Evolutionary conservation across 2,329 filamentous ascomycete species (phyloP), one percentile per base, ranked within the genome.

Genomic region (Clonostachys byssicola): DNA sequence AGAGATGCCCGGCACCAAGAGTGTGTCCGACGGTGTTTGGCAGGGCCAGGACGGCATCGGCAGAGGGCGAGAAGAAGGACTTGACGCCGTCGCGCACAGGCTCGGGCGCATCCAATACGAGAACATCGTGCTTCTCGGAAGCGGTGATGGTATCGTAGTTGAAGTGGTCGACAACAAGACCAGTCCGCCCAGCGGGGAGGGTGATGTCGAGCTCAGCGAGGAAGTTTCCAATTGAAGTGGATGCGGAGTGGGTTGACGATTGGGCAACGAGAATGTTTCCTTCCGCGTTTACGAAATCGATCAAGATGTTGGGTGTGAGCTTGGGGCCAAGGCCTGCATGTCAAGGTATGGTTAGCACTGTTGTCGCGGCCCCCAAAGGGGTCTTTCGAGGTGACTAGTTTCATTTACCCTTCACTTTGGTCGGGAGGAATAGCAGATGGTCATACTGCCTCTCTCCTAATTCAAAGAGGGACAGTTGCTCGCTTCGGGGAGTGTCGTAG

Each of bases 91-190:
- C 61, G 56, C 87, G 85, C 51, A 86, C 65, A 44, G 79, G 70
- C 49, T 73, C 71, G 5, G 91, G 88, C 35, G 81, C 76, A 40
- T 88, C 81, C 45, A 96, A 72, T 33, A 96, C 77, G 41, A 99
- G 75, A 33, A 96, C 88, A 68, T 97, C 90, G 69, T 99, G 94
- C 61, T 84, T 81, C 54, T 96, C 91, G 44, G 83, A 62, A 5
- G 92, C 86, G 39, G 86, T 89, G 34, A 80, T 57, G 48, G 79
- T 76, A 61, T 97, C 92, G 71, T 94, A 94, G 73, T 89, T 88
- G 82, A 97, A 96, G 75, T 99, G 94, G 70, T 97, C 94, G 51
- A 97, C 86, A 6, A 96, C 86, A 49, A 92, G 75, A 48, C 89
- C 85, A 47, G 86, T 89, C 60, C 92, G 89, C 68, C 96, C 92